A percentile compares a stretch with the other conserved stretches of the same genome.
These are phyloP conservation scores for Houttuynia cordata DNA, from an alignment of 164 flowering plant genomes.

Conservation along the genomic window DNA sequence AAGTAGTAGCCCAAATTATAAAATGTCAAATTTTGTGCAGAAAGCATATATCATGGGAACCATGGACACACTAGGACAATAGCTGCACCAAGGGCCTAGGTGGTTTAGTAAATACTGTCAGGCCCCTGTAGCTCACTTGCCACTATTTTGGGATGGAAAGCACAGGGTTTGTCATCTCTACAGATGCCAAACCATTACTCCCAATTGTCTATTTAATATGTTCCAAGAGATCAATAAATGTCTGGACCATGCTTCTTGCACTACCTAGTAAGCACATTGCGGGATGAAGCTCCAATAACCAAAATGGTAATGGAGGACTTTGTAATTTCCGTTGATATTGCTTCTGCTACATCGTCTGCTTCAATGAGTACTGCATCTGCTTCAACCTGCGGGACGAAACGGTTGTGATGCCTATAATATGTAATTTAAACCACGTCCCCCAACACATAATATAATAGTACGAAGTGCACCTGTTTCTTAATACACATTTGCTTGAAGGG, in stretches of 20 bases:
- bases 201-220: too few species aligned
- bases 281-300: slow-evolving; percentile 67
- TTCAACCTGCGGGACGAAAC: slow-evolving; percentile 33
- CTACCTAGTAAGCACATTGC: slow-evolving; percentile 52
- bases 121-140: too few species aligned
- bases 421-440: neutral
- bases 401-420: neutral
- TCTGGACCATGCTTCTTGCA: neutral
- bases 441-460: neutral
- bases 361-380: slow-evolving; percentile 51
- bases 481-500: slow-evolving; percentile 47
- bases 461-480: slow-evolving; percentile 33
- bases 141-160: too few species aligned
- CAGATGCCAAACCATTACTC: too few species aligned
- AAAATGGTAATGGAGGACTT: slow-evolving; percentile 32
- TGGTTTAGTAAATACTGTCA: too few species aligned
- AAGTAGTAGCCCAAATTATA: too few species aligned
- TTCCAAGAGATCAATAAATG: neutral
- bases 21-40: too few species aligned
- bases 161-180: too few species aligned
- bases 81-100: too few species aligned
- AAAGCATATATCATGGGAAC: too few species aligned
- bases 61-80: too few species aligned
- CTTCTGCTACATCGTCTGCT: slow-evolving; percentile 58
- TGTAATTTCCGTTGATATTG: slow-evolving; percentile 44